Conservation (phyloP, 148 eudicot genomes). For the Beta vulgaris region DNA sequence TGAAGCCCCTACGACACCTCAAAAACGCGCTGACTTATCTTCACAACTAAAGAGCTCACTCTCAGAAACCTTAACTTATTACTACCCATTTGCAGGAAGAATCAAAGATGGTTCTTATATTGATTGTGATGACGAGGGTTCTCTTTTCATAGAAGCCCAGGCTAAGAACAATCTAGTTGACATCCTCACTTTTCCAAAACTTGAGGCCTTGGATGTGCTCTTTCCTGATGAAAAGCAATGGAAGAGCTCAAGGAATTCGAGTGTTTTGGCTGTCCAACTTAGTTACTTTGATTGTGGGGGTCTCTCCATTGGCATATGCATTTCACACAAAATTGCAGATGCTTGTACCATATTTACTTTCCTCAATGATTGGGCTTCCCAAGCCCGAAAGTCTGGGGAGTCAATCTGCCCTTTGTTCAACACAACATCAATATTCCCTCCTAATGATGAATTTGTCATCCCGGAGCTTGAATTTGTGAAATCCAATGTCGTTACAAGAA, state of each 20-base stretch:
- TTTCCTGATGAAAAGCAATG: slow-evolving; percentile 9
- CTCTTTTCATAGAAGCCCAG: slow-evolving; percentile 25
- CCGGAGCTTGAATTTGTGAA: neutral
- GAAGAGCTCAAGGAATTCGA: slow-evolving; percentile 4
- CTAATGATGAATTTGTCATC: neutral
- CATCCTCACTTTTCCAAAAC: neutral
- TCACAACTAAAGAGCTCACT: slow-evolving; percentile 29
- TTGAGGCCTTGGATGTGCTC: neutral
- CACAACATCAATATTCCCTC: slow-evolving; percentile 8
- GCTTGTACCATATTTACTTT: slow-evolving; percentile 17
- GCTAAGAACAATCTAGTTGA: neutral
- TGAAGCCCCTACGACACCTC: neutral
- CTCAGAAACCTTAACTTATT: slow-evolving; percentile 28
- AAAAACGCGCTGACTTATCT: neutral
- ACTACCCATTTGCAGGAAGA: slow-evolving; percentile 42
- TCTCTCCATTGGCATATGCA: slow-evolving; percentile 18
- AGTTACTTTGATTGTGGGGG: slow-evolving; percentile 35
- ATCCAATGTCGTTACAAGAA: slow-evolving; percentile 5
- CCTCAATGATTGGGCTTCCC: slow-evolving; percentile 34
- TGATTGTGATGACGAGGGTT: slow-evolving; percentile 36
- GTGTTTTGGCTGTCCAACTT: slow-evolving; percentile 22
- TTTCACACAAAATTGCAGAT: slow-evolving; percentile 36
- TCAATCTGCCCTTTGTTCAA: slow-evolving; percentile 6
- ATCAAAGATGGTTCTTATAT: slow-evolving; percentile 13
- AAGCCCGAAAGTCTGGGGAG: slow-evolving; percentile 9